Evolutionary conservation across 2,329 filamentous ascomycete species (phyloP), one percentile per base, ranked within the genome.

Genomic region (Dissoconium aciculare): DNA sequence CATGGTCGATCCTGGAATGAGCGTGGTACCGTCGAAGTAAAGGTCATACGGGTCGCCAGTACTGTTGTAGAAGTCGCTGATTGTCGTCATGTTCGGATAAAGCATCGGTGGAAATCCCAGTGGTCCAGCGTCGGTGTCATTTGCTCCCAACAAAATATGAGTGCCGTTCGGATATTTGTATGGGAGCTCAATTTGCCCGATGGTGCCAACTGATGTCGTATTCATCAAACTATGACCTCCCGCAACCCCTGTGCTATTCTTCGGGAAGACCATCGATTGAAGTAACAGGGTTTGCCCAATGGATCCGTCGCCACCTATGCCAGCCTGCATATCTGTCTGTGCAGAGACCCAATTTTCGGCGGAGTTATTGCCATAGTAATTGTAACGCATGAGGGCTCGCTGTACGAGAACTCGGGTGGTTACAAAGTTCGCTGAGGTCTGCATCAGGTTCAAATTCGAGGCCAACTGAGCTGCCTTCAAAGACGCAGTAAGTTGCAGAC

Each of bases 401-500:
- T 73, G 69, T 3, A 72, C 60, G 10, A 68, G 44, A 5, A 71
- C 50, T 21, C 69, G 60, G 0, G 80, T 84, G 5, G 76, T 64
- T 26, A 89, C 76, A 32, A 78, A 76, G 33, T 67, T 64, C 48
- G 75, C 78, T 36, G 74, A 77, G 17, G 78, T 78, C 57, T 84
- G 71, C 42, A 92, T 71, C 30, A 93, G 67, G 30, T 81, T 66
- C 33, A 94, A 68, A 50, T 83, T 79, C 31, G 81, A 77, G 4
- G 78, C 65, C 39, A 94, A 67, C 50, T 87, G 78, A 16, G 79
- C 74, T 12, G 84, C 78, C 55, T 93, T 93, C 50, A 93, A 72
- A 3, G 79, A 84, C 5, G 85, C 85, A 1, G 82, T 82, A 38
- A 93, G 64, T 15, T 74, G 62, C 28, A 94, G 69, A 30, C 75